Evolutionary conservation across 768 basidiomycete genomes (phyloP), one percentile per base, ranked within the genome.

Genomic region (Serpula lacrymans): DNA sequence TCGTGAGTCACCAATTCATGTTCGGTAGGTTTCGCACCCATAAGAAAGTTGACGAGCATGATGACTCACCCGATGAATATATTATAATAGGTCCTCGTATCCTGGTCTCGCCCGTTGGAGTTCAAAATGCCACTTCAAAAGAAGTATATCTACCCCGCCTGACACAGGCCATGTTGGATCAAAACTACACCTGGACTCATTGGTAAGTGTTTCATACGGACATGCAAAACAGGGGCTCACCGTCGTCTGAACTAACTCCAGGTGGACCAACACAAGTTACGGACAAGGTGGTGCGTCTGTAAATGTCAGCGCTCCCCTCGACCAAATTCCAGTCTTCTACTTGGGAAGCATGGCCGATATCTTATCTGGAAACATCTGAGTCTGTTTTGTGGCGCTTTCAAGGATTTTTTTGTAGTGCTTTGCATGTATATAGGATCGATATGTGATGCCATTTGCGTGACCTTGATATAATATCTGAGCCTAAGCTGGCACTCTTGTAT

Each of bases 311-410:
- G 62, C 63, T 2, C 44, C 48, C 7, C 46, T 63, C 17, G 57
- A 60, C 34, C 47, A 61, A 34, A 67, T 68, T 12, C 66, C 61
- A 2, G 60, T 68, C 13, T 59, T 64, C 37, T 63, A 58, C 47
- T 44, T 65, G 23, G 64, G 61, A 13, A 44, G 36, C 16, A 65
- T 60, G 34, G 29, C 34, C 4, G 59, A 63, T 39, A 62, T 65
- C 26, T 43, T 65, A 24, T 42, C 26, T 28, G 62, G 58, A 8
- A 51, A 55, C 26, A 39, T 58, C 23, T 37, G 28, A 24, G 23
- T n/a, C 20, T n/a, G n/a, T n/a, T n/a, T n/a, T n/a, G n/a, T n/a
- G n/a, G n/a, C n/a, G n/a, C n/a, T n/a, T n/a, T n/a, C n/a, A n/a
- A n/a, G n/a, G n/a, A n/a, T n/a, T n/a, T n/a, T n/a, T n/a, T n/a